Percentiles rank a stretch among this genome's conserved stretches.
phyloP scores from a whole-genome alignment of 73 alveolate species.

The Halteria grandinella region DNA sequence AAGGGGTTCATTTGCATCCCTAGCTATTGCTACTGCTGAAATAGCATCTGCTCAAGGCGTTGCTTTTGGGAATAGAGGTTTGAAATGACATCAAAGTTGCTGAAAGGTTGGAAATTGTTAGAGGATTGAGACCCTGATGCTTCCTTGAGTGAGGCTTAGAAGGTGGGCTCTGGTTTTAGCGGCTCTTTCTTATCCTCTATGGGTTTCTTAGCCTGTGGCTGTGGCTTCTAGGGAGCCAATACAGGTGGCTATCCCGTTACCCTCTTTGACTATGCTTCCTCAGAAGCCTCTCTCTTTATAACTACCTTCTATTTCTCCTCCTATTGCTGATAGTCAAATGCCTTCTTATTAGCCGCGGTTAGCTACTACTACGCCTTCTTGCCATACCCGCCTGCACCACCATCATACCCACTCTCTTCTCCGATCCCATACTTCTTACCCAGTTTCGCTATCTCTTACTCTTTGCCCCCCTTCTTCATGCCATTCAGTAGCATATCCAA shows the following conservation, averaged over 20 bases:
- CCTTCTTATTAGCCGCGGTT: not conserved
- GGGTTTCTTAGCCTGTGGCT: not conserved
- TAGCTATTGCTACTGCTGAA: no score
- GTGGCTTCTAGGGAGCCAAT: not conserved
- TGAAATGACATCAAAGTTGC: not conserved
- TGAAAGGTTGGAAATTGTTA: constrained; percentile 15
- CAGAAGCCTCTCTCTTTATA: not conserved
- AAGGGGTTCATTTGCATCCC: no score
- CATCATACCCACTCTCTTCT: not conserved
- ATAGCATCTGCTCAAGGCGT: not conserved
- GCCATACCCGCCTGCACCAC: no score
- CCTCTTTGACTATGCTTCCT: not conserved
- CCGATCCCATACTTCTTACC: constrained; percentile 32
- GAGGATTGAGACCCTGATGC: not conserved
- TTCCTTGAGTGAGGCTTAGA: not conserved
- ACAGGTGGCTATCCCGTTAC: not conserved
- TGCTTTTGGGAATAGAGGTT: constrained; percentile 16
- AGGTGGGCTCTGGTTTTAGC: not conserved
- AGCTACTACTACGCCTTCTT: no score
- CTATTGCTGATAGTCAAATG: not conserved
- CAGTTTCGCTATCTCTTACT: constrained; percentile 12
- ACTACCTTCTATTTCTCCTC: not conserved
- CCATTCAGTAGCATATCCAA: constrained; percentile 9
- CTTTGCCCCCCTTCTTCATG: constrained; percentile 4
- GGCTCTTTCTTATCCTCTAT: not conserved